Conservation (phyloP, 805 yeast species). For the Kregervanrija fluxuum region DNA sequence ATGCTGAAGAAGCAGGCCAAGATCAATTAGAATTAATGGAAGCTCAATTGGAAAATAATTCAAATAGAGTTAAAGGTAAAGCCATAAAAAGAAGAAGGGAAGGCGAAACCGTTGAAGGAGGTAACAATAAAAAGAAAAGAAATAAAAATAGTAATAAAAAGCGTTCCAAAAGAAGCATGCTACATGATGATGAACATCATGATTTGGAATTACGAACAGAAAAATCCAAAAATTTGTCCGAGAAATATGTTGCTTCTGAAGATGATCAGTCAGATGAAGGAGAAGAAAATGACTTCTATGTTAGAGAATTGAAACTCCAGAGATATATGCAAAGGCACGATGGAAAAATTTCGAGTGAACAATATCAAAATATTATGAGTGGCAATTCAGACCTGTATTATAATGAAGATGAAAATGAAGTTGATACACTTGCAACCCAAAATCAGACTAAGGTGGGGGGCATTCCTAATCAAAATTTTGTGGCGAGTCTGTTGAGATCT, state of each 20-base stretch:
- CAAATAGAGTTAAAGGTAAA: conserved; percentile 17
- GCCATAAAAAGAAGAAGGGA: conserved; percentile 16
- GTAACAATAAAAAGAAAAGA: conserved; percentile 1
- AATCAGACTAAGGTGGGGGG: no score
- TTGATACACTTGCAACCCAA: neutral
- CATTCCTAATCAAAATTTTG: no score
- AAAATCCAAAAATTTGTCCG: conserved; percentile 31
- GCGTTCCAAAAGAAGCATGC: conserved; percentile 5
- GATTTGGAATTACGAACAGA: neutral
- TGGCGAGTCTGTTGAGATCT: no score
- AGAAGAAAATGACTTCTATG: conserved; percentile 44
- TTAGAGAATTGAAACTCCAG: conserved; percentile 45
- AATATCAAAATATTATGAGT: conserved; percentile 13
- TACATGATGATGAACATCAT: conserved; percentile 26
- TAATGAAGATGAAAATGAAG: neutral
- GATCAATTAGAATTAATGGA: conserved; percentile 36
- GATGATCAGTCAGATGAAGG: conserved; percentile 62
- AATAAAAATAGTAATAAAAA: conserved; percentile 5
- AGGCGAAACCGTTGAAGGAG: conserved; percentile 9
- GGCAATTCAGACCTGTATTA: conserved; percentile 4
- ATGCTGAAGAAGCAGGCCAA: conserved; percentile 32
- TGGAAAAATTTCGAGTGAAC: conserved; percentile 23
- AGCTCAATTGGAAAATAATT: conserved; percentile 18
- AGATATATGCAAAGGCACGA: conserved; percentile 20
- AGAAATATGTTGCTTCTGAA: conserved; percentile 50